Evolutionary conservation across 371 early-diverging fungal genomes (phyloP).

Genomic region (Lichtheimia hyalospora): DNA sequence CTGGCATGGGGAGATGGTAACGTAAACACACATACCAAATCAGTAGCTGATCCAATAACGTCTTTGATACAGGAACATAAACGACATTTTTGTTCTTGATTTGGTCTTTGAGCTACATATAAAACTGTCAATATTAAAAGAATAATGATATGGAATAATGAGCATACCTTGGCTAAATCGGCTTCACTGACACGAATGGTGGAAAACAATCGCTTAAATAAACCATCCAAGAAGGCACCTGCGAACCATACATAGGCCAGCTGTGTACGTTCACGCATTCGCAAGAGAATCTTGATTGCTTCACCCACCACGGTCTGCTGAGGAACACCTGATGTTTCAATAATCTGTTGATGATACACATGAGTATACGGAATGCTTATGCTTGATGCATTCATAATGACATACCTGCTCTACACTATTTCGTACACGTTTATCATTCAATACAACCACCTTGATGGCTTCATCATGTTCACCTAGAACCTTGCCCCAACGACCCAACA

Average conservation of each 20-base stretch:
- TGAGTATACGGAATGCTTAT: not conserved
- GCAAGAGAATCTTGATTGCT: constrained; percentile 40
- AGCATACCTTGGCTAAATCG: constrained; percentile 24
- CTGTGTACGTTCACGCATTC: constrained; percentile 52
- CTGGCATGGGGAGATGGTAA: constrained; percentile 46
- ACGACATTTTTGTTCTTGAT: constrained; percentile 45
- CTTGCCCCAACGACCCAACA: constrained; percentile 41
- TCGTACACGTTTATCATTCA: constrained; percentile 45
- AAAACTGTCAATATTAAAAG: not conserved
- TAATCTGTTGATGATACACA: constrained; percentile 24
- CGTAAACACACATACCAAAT: constrained; percentile 50
- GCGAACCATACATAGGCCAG: constrained; percentile 53
- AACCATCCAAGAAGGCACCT: constrained; percentile 37
- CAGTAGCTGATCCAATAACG: constrained; percentile 43
- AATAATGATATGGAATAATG: not conserved
- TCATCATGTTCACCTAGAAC: constrained; percentile 43
- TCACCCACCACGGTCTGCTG: constrained; percentile 50
- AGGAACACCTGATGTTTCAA: constrained; percentile 46
- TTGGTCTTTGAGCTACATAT: constrained; percentile 26
- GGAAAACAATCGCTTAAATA: constrained; percentile 43
- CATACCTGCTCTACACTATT: constrained; percentile 41
- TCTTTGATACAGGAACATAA: constrained; percentile 51
- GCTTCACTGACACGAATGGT: constrained; percentile 31
- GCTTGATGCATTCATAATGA: not conserved
- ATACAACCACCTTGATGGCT: constrained; percentile 38